phyloP scores from a whole-genome alignment of 2,329 filamentous ascomycete species.

The Amylocarpus encephaloides region DNA sequence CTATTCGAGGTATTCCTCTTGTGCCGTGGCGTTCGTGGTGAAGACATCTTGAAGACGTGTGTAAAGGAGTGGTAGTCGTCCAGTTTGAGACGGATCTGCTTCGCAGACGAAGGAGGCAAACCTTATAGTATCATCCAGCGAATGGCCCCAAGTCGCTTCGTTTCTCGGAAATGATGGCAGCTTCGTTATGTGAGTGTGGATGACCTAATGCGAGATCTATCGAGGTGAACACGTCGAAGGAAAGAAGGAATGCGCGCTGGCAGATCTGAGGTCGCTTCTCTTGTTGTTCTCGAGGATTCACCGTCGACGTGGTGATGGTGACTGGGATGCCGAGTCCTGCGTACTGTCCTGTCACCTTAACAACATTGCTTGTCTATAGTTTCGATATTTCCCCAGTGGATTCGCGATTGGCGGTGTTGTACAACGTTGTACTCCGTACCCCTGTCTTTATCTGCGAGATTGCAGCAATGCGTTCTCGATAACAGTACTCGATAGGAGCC shows the following conservation, averaged over 20 bases:
- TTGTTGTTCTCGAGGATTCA: background rate
- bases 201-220: no score
- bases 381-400: conserved; percentile 15
- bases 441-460: conserved; percentile 15
- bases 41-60: conserved; percentile 34
- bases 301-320: conserved; percentile 22
- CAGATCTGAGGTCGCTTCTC: background rate
- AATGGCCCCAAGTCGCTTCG: background rate
- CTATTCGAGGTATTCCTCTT: conserved; percentile 49
- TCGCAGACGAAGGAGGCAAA: background rate
- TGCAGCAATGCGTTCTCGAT: conserved; percentile 2
- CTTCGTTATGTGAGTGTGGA: background rate
- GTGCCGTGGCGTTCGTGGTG: conserved; percentile 51
- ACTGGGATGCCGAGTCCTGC: conserved; percentile 18
- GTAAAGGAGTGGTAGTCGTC: conserved; percentile 14
- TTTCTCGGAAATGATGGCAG: background rate
- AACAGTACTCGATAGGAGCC: no score
- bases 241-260: conserved; percentile 14
- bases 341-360: conserved; percentile 14
- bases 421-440: no score
- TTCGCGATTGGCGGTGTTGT: conserved; percentile 17
- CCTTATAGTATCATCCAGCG: background rate
- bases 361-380: conserved; percentile 19
- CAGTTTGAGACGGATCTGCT: conserved; percentile 8
- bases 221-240: conserved; percentile 6